Percentiles rank a stretch among this genome's conserved stretches.
Evolutionary conservation across 768 basidiomycete genomes (phyloP).

Genomic region (Phaffia australis): DNA sequence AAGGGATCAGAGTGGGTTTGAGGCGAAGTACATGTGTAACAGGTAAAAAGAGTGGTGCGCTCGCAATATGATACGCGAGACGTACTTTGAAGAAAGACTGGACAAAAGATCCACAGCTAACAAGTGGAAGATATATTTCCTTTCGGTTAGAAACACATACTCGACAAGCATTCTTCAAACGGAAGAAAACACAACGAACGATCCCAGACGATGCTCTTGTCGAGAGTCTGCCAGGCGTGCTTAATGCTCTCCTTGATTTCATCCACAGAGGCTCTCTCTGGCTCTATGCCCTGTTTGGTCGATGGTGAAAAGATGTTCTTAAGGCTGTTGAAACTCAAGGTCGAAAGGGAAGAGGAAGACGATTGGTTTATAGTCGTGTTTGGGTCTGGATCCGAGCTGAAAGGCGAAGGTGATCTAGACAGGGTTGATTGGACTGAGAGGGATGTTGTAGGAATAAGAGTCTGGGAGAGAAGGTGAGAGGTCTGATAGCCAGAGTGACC

Average conservation of each 20-base stretch:
- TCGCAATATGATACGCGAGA: conserved; percentile 41
- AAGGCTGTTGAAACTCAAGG: too few species aligned
- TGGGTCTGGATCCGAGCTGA: too few species aligned
- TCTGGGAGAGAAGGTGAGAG: conserved; percentile 66
- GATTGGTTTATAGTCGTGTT: background rate
- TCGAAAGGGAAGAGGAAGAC: background rate
- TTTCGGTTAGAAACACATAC: background rate
- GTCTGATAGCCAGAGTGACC: conserved; percentile 80
- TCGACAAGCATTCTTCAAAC: background rate
- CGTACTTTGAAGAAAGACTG: conserved; percentile 32
- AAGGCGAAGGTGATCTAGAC: conserved; percentile 4
- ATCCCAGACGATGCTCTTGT: conserved; percentile 21
- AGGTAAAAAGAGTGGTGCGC: conserved; percentile 12
- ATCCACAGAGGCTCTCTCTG: too few species aligned
- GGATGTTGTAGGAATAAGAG: conserved; percentile 72
- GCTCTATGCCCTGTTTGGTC: too few species aligned
- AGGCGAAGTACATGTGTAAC: conserved; percentile 1
- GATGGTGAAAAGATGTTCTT: too few species aligned
- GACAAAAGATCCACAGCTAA: conserved; percentile 14
- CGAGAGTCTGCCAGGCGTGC: conserved; percentile 7
- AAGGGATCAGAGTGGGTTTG: conserved; percentile 45
- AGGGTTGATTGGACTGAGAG: conserved; percentile 49
- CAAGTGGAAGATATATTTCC: background rate
- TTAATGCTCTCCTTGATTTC: background rate
- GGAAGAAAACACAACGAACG: background rate